These are phyloP conservation scores for Salix koriyanagi DNA, from an alignment of 345 rosid species.

Conservation along the genomic window DNA sequence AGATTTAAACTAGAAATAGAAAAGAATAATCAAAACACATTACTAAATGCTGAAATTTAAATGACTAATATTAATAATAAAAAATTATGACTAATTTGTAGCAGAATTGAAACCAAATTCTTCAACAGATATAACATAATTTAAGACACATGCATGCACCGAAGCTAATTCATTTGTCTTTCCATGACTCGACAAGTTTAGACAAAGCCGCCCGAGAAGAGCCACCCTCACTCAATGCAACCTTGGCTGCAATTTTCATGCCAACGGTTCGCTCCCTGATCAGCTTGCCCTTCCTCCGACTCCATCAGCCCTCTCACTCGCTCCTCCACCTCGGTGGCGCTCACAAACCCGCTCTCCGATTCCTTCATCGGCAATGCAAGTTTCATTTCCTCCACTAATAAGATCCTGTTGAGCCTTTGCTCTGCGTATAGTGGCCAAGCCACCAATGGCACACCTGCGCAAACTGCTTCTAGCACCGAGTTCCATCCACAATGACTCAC, in stretches of 20 bases:
- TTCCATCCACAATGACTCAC: conserved; percentile 80
- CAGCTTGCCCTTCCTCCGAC: conserved; percentile 29
- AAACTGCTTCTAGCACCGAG: conserved; percentile 51
- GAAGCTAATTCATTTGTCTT: too few relatives aligned
- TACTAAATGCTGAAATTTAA: too few relatives aligned
- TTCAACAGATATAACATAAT: too few relatives aligned
- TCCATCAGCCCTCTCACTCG: conserved; percentile 51
- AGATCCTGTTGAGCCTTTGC: conserved; percentile 29
- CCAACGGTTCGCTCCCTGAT: conserved; percentile 21
- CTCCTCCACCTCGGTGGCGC: conserved; percentile 43
- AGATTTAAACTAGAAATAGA: too few relatives aligned
- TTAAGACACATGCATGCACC: too few relatives aligned
- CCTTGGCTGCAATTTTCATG: conserved; percentile 39
- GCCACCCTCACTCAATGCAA: conserved; percentile 36
- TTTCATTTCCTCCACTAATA: conserved; percentile 52
- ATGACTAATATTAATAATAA: too few relatives aligned
- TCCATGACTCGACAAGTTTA: conserved; percentile 24
- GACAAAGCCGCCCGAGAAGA: conserved; percentile 22
- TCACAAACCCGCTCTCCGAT: conserved; percentile 43
- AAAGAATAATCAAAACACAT: too few relatives aligned
- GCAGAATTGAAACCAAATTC: too few relatives aligned
- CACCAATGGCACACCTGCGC: conserved; percentile 50
- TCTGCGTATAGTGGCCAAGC: conserved; percentile 57
- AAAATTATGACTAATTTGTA: too few relatives aligned
- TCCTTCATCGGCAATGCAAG: conserved; percentile 42